A percentile compares a stretch with the other conserved stretches of the same genome.
phyloP scores from a whole-genome alignment of 805 yeast genomes.

The Candida montana region DNA sequence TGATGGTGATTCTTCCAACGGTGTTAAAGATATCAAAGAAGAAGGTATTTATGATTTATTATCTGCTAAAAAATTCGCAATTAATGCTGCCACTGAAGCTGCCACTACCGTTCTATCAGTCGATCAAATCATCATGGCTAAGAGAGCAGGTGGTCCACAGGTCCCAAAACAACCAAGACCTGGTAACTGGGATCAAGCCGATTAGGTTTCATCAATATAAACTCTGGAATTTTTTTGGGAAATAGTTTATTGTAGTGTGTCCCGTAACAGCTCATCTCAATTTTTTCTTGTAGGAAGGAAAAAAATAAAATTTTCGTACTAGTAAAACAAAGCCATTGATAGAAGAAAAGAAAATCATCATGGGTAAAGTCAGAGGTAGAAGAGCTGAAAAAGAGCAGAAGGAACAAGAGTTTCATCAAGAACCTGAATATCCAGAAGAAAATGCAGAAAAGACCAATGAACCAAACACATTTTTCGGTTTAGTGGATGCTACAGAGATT shows the following conservation, averaged over 20 bases:
- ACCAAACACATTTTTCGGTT: conserved; percentile 68
- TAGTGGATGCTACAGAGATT: conserved; percentile 75
- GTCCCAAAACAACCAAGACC: conserved; percentile 78
- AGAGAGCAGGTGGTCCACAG: conserved; percentile 98
- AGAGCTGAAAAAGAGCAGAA: conserved; percentile 29
- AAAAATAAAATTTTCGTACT: background rate
- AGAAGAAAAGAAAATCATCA: too few species aligned
- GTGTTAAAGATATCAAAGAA: conserved; percentile 64
- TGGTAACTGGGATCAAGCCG: conserved; percentile 96
- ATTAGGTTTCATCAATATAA: conserved; percentile 41
- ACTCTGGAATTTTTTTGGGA: background rate
- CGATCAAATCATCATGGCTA: conserved; percentile 98
- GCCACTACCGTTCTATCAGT: conserved; percentile 85
- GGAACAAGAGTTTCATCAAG: conserved; percentile 1
- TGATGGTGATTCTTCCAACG: conserved; percentile 64
- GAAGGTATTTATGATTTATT: conserved; percentile 75
- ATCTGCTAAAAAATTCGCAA: conserved; percentile 78
- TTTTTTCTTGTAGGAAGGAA: background rate
- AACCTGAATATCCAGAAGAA: conserved; percentile 11
- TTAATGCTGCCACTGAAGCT: conserved; percentile 92
- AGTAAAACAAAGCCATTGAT: too few species aligned
- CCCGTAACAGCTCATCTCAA: conserved; percentile 9
- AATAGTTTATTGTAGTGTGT: conserved; percentile 2
- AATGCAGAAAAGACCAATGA: conserved; percentile 10
- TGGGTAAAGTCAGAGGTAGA: conserved; percentile 39